Percentiles rank a stretch among this genome's conserved stretches.
phyloP scores from a whole-genome alignment of 768 basidiomycete species.

The Amanita muscaria region DNA sequence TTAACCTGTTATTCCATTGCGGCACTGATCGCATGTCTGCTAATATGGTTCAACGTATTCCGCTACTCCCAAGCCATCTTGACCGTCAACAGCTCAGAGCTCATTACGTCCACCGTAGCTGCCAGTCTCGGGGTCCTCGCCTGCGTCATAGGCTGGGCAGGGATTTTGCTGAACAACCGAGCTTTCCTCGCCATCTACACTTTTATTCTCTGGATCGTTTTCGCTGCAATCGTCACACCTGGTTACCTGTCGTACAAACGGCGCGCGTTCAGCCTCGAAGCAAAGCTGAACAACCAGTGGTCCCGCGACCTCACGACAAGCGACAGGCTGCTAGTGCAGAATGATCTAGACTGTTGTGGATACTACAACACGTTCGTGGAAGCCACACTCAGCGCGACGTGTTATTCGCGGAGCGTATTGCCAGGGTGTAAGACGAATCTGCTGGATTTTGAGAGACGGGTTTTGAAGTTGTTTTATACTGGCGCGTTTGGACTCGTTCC shows the following conservation, averaged over 20 bases:
- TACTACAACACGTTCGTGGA: constrained; percentile 76
- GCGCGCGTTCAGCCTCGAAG: constrained; percentile 51
- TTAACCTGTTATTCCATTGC: constrained; percentile 53
- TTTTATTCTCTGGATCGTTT: constrained; percentile 68
- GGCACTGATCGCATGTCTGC: constrained; percentile 53
- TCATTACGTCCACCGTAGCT: constrained; percentile 62
- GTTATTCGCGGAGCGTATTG: constrained; percentile 60
- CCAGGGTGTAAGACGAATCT: constrained; percentile 70
- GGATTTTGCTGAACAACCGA: constrained; percentile 81
- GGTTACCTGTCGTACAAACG: constrained; percentile 75
- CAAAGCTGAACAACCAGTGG: constrained; percentile 74
- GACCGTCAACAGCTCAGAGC: constrained; percentile 57
- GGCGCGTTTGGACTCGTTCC: constrained; percentile 59
- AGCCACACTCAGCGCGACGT: constrained; percentile 63
- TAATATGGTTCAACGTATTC: constrained; percentile 76
- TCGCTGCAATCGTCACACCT: constrained; percentile 63
- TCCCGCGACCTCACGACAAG: constrained; percentile 45
- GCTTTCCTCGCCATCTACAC: constrained; percentile 73
- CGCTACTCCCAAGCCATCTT: constrained; percentile 57
- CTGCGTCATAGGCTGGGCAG: constrained; percentile 69
- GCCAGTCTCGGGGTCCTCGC: constrained; percentile 53
- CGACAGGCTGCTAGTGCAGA: constrained; percentile 61
- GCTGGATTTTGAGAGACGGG: constrained; percentile 42
- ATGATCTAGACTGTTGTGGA: constrained; percentile 69
- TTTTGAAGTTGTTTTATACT: constrained; percentile 57